Evolutionary conservation across 2,329 filamentous ascomycete genomes (phyloP).

Genomic region (Colletotrichum destructivum): DNA sequence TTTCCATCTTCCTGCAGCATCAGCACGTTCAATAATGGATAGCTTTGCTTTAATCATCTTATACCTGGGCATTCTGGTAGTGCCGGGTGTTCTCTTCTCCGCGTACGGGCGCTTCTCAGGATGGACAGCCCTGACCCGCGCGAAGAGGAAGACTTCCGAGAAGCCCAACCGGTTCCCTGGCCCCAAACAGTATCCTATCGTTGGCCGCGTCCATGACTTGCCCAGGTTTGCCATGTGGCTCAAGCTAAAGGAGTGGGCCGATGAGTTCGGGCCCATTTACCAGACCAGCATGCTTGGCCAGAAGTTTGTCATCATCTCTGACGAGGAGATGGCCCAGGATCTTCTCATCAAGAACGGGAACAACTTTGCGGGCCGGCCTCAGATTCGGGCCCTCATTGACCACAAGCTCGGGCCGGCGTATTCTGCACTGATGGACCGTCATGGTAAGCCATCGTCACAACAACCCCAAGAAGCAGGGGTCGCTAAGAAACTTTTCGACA

Average conservation of each 20-base stretch:
- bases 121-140: slow-evolving; percentile 45
- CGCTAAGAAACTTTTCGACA: not conserved
- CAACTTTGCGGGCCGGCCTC: slow-evolving; percentile 65
- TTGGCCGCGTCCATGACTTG: slow-evolving; percentile 65
- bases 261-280: slow-evolving; percentile 60
- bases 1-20: too few species aligned
- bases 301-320: slow-evolving; percentile 62
- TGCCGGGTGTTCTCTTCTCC: slow-evolving; percentile 60
- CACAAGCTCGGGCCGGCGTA: slow-evolving; percentile 65
- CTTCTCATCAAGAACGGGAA: slow-evolving; percentile 65
- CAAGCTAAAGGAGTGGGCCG: slow-evolving; percentile 65
- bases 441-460: slow-evolving; percentile 53
- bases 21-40: slow-evolving; percentile 52
- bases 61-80: slow-evolving; percentile 58
- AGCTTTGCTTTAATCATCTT: slow-evolving; percentile 57
- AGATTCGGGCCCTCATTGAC: slow-evolving; percentile 64
- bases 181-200: slow-evolving; percentile 62
- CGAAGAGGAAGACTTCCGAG: slow-evolving; percentile 31
- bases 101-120: slow-evolving; percentile 55
- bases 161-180: slow-evolving; percentile 58
- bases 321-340: slow-evolving; percentile 64
- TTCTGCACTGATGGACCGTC: slow-evolving; percentile 66
- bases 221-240: slow-evolving; percentile 64
- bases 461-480: too few species aligned
- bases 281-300: slow-evolving; percentile 57